Evolutionary conservation across 768 basidiomycete species (phyloP), one percentile per base, ranked within the genome.

Genomic region (Gyrodon lividus): DNA sequence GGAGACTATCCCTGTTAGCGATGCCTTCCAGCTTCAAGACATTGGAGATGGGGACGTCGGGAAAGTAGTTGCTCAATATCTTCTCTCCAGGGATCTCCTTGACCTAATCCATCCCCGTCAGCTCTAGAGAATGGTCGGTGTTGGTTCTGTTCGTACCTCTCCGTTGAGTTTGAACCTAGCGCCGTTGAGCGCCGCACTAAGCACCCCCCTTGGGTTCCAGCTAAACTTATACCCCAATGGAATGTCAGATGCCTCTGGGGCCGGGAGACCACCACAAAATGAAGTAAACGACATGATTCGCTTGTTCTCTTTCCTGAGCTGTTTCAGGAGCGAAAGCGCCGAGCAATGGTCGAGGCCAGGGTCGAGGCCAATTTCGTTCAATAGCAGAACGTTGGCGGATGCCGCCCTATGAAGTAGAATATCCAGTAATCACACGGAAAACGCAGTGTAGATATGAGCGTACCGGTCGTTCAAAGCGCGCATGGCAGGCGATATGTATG

Each of bases 171-270:
- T 78, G 68, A 83, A 97, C 34, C 62, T 65, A 2, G 95, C 92
- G 0, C 72, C 66, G 56, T 95, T 92, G 50, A 84, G 67, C 0
- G 89, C 89, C 2, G 93, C 95, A 14, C 76, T 80, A 34, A 98
- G 70, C 7, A 96, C 93, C 5, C 92, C 94, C 51, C 84, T 77
- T 0, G 95, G 93, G 43, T 84, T 89, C 95, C 95, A 98, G 58
- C 92, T 91, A 64, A 93, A 93, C 64, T 94, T 96, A 63, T 96
- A 94, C n/a, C 86, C 78, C 9, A 95, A 71, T 2, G 92, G 92
- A 14, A 87, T 81, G 54, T 74, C 68, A 8, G 70, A 60, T 7
- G 63, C 70, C 19, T 65, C 87, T 0, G 90, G 90, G 1, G 87
- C 85, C 0, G 95, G 95, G 4, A 98, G 74, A 1, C 95, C 95